Percentiles rank a stretch among this genome's conserved stretches.
Conservation (phyloP, 2,329 filamentous ascomycete species). For the Cercospora canescens region DNA sequence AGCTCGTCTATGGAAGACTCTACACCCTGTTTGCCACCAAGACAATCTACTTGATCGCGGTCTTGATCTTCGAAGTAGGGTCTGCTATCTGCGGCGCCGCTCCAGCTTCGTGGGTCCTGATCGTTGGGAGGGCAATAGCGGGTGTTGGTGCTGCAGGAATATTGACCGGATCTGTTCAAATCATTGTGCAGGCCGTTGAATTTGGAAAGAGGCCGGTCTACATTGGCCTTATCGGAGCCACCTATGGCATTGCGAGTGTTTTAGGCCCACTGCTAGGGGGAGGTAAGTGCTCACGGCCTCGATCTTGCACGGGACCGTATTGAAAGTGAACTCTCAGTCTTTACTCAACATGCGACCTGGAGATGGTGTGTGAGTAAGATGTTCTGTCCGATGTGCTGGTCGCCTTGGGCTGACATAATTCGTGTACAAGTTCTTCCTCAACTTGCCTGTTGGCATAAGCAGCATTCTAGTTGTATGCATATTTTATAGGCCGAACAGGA, state of each 20-base stretch:
- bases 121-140: slow-evolving; percentile 56
- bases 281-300: too few species aligned
- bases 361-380: too few species aligned
- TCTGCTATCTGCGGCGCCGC: slow-evolving; percentile 56
- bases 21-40: slow-evolving; percentile 42
- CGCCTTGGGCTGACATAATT: too few species aligned
- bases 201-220: slow-evolving; percentile 47
- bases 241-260: slow-evolving; percentile 39
- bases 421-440: too few species aligned
- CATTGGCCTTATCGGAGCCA: slow-evolving; percentile 38
- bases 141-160: slow-evolving; percentile 56
- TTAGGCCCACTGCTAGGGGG: slow-evolving; percentile 68
- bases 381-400: too few species aligned
- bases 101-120: slow-evolving; percentile 52
- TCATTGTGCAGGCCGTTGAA: slow-evolving; percentile 47
- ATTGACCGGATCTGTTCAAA: slow-evolving; percentile 54
- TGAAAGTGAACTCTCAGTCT: too few species aligned
- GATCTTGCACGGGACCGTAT: too few species aligned
- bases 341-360: slow-evolving; percentile 64
- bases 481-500: too few species aligned
- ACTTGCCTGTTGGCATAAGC: too few species aligned
- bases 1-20: not conserved
- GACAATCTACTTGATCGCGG: slow-evolving; percentile 50
- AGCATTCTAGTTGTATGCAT: too few species aligned
- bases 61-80: slow-evolving; percentile 52